Evolutionary conservation across 1,284 basidiomycete species (phyloP), one percentile per base, ranked within the genome.

Genomic region (Porogramme epimiltina): DNA sequence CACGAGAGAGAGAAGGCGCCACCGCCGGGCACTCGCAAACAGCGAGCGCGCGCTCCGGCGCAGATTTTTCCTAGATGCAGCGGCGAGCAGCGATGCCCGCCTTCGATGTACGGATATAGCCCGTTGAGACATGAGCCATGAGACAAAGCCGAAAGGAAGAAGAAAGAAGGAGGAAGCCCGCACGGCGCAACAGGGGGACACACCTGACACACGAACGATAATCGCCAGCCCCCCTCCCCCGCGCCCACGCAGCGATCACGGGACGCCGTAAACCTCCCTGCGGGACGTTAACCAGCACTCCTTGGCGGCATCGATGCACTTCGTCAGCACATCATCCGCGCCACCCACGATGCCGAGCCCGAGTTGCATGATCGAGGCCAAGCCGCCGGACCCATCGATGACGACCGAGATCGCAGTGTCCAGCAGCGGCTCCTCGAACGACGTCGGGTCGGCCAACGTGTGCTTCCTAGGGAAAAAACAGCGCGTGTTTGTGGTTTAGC

Each of bases 351-450:
- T 58, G 3, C 68, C 71, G 3, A 80, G 70, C 0, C 88, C 88
- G 3, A 82, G 73, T 49, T 91, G 84, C 3, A 78, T 76, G 10
- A 85, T 76, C 1, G 82, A 81, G 15, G 84, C 67, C 1, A 90
- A 70, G 2, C 75, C 68, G 3, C 75, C 76, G 1, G 68, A 59
- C 46, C 81, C 78, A 58, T 88, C 84, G 2, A 92, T 57, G 0
- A 88, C 75, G 36, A 94, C 70, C 1, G 83, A 85, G 41, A 94
- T 64, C 0, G 80, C 79, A 0, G 89, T 86, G 20, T 89, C 84
- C 22, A 93, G 77, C 15, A 96, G 76, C 0, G 92, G 90, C 59
- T 94, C 87, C 71, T 98, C 95, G 68, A 97, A 97, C 0, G 93
- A 80, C 0, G 91, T 89, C 1, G 93, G 91, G 69, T 98, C 95